Evolutionary conservation across 2,329 filamentous ascomycete genomes (phyloP), one percentile per base, ranked within the genome.

Genomic region (Talaromyces marneffei): DNA sequence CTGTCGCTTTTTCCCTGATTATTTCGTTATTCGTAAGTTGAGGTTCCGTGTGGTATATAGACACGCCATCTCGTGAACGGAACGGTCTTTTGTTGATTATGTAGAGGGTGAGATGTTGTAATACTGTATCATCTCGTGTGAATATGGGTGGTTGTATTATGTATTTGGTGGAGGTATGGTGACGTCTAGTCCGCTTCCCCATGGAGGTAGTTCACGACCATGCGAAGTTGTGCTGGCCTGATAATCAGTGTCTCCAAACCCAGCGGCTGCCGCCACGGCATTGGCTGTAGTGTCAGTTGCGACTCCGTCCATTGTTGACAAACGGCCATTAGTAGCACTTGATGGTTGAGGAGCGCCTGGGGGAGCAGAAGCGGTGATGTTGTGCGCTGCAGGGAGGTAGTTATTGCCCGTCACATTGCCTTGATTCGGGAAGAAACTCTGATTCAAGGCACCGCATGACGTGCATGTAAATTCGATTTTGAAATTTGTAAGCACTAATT

Each of bases 381-480:
- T 55, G 20, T 62, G 60, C 18, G 57, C 44, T 18, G 46, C 29
- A 27, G 48, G 50, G 14, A 62, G 18, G 39, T 74, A 74, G 33
- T 61, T 66, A 23, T 59, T 65, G 20, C 70, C 68, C 7, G 70
- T 71, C 31, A 74, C 67, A 50, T 75, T 73, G 14, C 73, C 72
- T 31, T 75, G 73, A 25, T 75, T 74, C 33, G 71, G 71, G 25
- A 75, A 71, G 59, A 75, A 75, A 62, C 72, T 72, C 57, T 76
- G 73, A 52, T 76, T 76, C 35, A 75, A 55, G 37, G 71, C 68
- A 25, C 74, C 74, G 48, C 74, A 76, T 1, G 72, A 69, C 6
- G 71, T 73, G 56, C 74, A 76, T 6, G 73, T 73, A 27, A 76
- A 76, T 50, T 76, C 74, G 42, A 76, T 74, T 61, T 75, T 76